Evolutionary conservation across 2,329 filamentous ascomycete species (phyloP).

Genomic region (Claviceps maximensis): DNA sequence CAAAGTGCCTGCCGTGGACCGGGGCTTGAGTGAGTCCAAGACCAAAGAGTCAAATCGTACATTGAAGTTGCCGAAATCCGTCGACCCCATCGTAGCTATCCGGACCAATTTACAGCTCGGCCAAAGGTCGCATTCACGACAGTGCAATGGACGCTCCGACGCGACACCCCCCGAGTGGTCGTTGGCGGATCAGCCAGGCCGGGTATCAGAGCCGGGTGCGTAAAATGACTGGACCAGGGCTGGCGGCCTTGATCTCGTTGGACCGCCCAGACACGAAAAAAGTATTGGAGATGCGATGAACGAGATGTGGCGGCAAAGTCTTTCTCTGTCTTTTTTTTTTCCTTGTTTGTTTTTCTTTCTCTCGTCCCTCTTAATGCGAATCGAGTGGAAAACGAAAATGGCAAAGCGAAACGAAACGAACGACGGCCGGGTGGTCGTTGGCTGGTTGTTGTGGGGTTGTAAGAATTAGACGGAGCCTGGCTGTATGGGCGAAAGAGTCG

Average conservation of each 20-base stretch:
- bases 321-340: too few species aligned
- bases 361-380: neutral
- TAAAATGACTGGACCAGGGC: neutral
- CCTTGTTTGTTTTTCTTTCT: too few species aligned
- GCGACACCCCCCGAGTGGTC: neutral
- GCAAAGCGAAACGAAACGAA: neutral
- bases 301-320: neutral
- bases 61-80: slow-evolving; percentile 47
- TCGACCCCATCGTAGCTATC: slow-evolving; percentile 40
- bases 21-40: neutral
- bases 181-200: neutral
- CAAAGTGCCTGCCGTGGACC: neutral
- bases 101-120: slow-evolving; percentile 7
- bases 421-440: too few species aligned
- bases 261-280: neutral
- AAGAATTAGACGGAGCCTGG: neutral
- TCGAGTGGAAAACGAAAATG: neutral
- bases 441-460: neutral
- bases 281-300: neutral
- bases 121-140: slow-evolving; percentile 3
- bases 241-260: neutral
- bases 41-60: slow-evolving; percentile 23
- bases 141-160: neutral
- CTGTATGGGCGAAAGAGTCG: neutral
- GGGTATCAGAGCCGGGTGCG: neutral